A percentile compares a stretch with the other conserved stretches of the same genome.
Evolutionary conservation across 1,284 basidiomycete genomes (phyloP).

Genomic region (Ustilago cynodontis): DNA sequence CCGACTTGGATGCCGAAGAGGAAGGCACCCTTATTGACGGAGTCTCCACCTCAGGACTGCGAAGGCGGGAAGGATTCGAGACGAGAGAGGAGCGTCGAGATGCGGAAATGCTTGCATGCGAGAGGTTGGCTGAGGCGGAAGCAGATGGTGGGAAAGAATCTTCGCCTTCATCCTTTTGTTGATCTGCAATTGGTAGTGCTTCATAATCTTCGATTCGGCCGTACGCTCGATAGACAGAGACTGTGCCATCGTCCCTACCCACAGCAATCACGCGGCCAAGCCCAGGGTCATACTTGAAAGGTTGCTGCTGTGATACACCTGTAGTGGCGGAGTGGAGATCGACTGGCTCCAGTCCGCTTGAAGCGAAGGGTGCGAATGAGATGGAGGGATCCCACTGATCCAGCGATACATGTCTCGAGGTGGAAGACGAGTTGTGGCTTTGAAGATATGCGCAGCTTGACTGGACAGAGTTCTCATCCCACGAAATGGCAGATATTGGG

Average conservation of each 20-base stretch:
- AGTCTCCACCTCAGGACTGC: conserved; percentile 30
- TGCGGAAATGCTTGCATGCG: conserved; percentile 13
- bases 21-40: conserved; percentile 33
- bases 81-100: conserved; percentile 33
- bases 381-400: conserved; percentile 49
- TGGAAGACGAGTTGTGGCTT: neutral
- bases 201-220: conserved; percentile 40
- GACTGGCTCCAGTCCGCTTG: conserved; percentile 21
- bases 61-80: conserved; percentile 24
- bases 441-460: conserved; percentile 23
- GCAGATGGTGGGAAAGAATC: conserved; percentile 24
- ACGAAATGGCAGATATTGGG: conserved; percentile 37
- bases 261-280: conserved; percentile 35
- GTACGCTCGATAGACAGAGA: conserved; percentile 36
- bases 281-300: conserved; percentile 28
- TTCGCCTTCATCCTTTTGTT: conserved; percentile 2
- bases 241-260: conserved; percentile 38
- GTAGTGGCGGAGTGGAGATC: neutral
- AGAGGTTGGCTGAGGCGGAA: conserved; percentile 32
- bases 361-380: conserved; percentile 38
- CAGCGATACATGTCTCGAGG: neutral
- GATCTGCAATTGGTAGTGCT: neutral
- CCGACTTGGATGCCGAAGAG: conserved; percentile 11
- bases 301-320: neutral
- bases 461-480: conserved; percentile 41